Evolutionary conservation across 2,329 filamentous ascomycete species (phyloP).

Genomic region (Botrytis paeoniae): DNA sequence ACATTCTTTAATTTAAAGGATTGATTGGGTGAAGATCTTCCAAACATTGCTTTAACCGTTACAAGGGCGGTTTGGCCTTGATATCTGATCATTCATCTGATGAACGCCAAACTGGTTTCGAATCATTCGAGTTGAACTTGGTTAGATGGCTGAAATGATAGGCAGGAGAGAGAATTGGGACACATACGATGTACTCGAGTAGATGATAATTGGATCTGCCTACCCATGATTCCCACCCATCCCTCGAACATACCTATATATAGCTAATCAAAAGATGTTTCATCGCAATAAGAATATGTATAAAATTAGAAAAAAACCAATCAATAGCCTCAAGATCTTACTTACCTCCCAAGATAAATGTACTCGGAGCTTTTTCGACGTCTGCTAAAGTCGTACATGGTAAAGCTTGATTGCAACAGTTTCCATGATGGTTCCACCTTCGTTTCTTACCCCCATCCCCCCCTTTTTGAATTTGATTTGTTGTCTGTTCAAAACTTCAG

Average conservation of each 20-base stretch:
- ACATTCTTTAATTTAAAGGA: background rate
- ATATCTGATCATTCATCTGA: slow-evolving; percentile 8
- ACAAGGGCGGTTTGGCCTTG: slow-evolving; percentile 1
- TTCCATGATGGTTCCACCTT: background rate
- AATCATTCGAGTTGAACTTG: background rate
- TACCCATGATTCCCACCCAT: background rate
- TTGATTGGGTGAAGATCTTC: slow-evolving; percentile 14
- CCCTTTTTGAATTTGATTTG: background rate
- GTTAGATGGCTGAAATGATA: background rate
- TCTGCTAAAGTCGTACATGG: background rate
- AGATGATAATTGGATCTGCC: background rate
- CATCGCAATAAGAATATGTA: background rate
- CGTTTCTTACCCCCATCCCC: background rate
- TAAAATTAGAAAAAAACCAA: background rate
- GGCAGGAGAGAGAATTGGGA: background rate
- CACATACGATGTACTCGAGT: background rate
- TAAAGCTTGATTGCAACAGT: background rate
- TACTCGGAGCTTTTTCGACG: background rate
- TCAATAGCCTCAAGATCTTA: background rate
- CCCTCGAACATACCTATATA: background rate
- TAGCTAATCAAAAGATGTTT: background rate
- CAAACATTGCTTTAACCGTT: background rate
- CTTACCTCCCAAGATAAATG: background rate
- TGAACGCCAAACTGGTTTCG: background rate
- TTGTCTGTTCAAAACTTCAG: background rate